Evolutionary conservation across 2,329 filamentous ascomycete species (phyloP).

Genomic region (Pseudopithomyces maydicus): DNA sequence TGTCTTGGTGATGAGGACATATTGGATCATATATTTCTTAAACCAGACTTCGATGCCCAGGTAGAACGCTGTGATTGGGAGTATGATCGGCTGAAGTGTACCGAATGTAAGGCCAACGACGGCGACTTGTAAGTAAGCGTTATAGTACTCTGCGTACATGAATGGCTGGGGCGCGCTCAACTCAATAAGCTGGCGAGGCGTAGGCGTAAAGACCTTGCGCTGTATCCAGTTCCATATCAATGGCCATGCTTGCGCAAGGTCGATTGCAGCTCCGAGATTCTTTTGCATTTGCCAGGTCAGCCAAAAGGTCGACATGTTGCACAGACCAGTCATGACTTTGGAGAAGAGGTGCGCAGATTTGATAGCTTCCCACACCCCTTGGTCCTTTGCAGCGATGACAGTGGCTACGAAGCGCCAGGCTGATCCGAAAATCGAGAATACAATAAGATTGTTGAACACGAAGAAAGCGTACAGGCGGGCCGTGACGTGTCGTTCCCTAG

Average conservation of each 20-base stretch:
- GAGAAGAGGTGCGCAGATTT: conserved; percentile 65
- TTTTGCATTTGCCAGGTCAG: conserved; percentile 85
- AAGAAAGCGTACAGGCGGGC: conserved; percentile 96
- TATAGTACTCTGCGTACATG: conserved; percentile 96
- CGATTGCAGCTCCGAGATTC: conserved; percentile 80
- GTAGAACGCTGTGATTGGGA: conserved; percentile 86
- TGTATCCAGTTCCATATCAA: conserved; percentile 79
- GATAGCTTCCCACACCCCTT: conserved; percentile 71
- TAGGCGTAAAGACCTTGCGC: conserved; percentile 80
- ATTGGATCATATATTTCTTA: conserved; percentile 85
- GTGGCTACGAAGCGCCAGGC: conserved; percentile 77
- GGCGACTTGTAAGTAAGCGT: conserved; percentile 92
- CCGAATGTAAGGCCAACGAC: conserved; percentile 86
- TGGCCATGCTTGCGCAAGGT: conserved; percentile 84
- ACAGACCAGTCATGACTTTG: conserved; percentile 74
- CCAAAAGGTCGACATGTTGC: conserved; percentile 87
- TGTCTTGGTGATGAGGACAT: conserved; percentile 94
- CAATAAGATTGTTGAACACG: conserved; percentile 91
- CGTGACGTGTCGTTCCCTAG: conserved; percentile 87
- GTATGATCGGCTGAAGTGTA: conserved; percentile 81
- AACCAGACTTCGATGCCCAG: conserved; percentile 83
- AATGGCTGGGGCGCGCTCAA: conserved; percentile 89
- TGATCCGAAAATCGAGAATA: conserved; percentile 90
- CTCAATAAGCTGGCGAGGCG: conserved; percentile 89
- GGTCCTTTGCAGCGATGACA: conserved; percentile 61